Conservation (phyloP, 495 filamentous ascomycete genomes). For the Aspergillus nidulans region DNA sequence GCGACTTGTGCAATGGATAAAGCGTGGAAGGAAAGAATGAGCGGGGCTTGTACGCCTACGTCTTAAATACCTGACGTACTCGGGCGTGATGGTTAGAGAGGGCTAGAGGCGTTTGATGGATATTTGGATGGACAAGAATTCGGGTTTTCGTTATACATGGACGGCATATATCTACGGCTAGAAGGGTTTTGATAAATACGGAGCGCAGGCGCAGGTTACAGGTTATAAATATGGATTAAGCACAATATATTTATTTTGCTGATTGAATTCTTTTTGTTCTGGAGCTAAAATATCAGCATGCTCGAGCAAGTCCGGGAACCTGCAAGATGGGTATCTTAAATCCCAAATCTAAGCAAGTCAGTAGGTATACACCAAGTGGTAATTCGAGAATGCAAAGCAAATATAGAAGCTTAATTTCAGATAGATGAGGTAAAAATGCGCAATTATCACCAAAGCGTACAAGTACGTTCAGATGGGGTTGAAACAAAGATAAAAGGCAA, state of each 20-base stretch:
- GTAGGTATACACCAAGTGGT: not conserved
- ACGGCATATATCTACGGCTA: not conserved
- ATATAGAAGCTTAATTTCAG: slow-evolving; percentile 15
- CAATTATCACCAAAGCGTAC: slow-evolving; percentile 27
- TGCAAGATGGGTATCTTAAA: not conserved
- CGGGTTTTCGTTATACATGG: not conserved
- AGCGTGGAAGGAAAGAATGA: slow-evolving; percentile 30
- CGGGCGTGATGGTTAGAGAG: too few species aligned
- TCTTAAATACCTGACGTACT: too few species aligned
- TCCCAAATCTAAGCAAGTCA: not conserved
- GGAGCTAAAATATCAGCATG: too few species aligned
- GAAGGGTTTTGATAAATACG: not conserved
- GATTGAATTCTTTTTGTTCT: too few species aligned
- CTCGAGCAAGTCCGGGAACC: not conserved
- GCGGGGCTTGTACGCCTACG: not conserved
- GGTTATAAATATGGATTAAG: not conserved
- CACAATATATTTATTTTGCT: too few species aligned
- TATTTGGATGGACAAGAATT: not conserved
- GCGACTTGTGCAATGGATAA: slow-evolving; percentile 42
- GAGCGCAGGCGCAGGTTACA: not conserved
- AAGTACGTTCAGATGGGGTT: slow-evolving; percentile 39
- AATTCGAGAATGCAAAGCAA: not conserved
- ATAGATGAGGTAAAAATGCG: slow-evolving; percentile 17
- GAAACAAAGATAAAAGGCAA: slow-evolving; percentile 39
- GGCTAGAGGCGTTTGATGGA: not conserved